Base-by-base conservation (phyloP, 345 rosid species). In the Anastatica hierochuntica region DNA sequence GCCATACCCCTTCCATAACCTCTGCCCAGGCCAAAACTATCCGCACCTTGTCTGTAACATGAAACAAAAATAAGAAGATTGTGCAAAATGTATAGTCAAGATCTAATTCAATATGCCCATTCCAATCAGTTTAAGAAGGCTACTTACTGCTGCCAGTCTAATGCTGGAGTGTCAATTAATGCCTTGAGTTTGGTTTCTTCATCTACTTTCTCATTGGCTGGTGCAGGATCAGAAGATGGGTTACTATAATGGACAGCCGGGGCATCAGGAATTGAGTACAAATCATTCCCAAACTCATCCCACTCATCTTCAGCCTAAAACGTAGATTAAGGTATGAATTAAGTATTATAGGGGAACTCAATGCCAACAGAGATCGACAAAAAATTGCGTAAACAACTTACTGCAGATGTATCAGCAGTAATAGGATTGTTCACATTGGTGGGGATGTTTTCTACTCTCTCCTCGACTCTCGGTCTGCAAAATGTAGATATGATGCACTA, bases 281-380 rank as follows among this genome's bases (percentile, higher is more conserved):
- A 74, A 75, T 92, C 98, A 73, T 70, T 83, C 56, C 98, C 98
- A 76, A 92, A 92, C 62, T 92, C 98, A 79, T 88, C 98, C 80
- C 80, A 85, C 62, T 85, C 97, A 43, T 92, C 95, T 44, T 88
- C 94, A 45, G 71, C 72, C 95, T 88, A 70, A 27, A 62, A 53
- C 12, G 2, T 14, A 58, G 15, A 43, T 36, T 3, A 21, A 59
- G 12, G 29, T 30, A 44, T 31, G 13, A 14, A 12, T 35, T 49
- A 11, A 50, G 0, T 20, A 10, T 7, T n/a, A n/a, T 26, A 34
- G 19, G 35, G 14, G 26, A 57, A 26, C 4, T 49, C 2, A 27
- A 10, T 17, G 39, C 27, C 40, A 56, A 42, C 11, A 43, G 13
- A 43, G 45, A 45, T 14, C 14, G 1, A 14, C 9, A 8, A 16